phyloP scores from a whole-genome alignment of 2,329 filamentous ascomycete genomes.

The Fusarium longipes region DNA sequence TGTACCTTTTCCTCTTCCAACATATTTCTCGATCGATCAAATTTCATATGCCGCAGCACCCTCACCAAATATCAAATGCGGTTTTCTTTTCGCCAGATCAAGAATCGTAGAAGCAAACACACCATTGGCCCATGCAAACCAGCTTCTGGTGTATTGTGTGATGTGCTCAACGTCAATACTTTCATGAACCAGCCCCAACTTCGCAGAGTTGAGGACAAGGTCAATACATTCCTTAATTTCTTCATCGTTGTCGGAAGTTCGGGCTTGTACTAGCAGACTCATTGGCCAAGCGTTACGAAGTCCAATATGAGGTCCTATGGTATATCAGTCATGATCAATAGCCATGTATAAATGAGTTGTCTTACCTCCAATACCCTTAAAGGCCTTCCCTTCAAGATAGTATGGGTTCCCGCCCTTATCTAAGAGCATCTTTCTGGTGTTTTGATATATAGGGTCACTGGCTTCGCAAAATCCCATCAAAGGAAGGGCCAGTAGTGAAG shows the following conservation, averaged over 20 bases:
- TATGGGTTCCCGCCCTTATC: conserved; percentile 86
- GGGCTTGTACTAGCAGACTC: conserved; percentile 90
- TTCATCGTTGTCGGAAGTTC: conserved; percentile 83
- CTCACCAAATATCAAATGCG: conserved; percentile 82
- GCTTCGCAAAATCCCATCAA: conserved; percentile 78
- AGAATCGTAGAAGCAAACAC: conserved; percentile 94
- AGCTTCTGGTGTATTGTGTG: conserved; percentile 82
- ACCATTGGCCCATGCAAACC: conserved; percentile 98
- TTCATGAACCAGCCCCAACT: conserved; percentile 88
- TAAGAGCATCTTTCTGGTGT: conserved; percentile 84
- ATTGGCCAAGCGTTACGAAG: conserved; percentile 96
- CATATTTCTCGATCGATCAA: conserved; percentile 41
- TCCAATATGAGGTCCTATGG: conserved; percentile 74
- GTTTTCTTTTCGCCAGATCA: conserved; percentile 88
- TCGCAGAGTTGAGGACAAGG: conserved; percentile 79
- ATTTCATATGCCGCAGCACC: conserved; percentile 69
- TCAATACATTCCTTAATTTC: conserved; percentile 82
- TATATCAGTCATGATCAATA: conserved; percentile 15
- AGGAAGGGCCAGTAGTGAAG: conserved; percentile 81
- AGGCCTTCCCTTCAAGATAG: conserved; percentile 79
- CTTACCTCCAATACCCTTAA: conserved; percentile 88
- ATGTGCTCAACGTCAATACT: conserved; percentile 82
- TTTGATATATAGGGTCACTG: conserved; percentile 80
- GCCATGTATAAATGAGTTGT: not conserved
- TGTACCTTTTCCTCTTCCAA: not conserved